phyloP scores from a whole-genome alignment of 1,284 basidiomycete species.

The Cutaneotrichosporon sp. region DNA sequence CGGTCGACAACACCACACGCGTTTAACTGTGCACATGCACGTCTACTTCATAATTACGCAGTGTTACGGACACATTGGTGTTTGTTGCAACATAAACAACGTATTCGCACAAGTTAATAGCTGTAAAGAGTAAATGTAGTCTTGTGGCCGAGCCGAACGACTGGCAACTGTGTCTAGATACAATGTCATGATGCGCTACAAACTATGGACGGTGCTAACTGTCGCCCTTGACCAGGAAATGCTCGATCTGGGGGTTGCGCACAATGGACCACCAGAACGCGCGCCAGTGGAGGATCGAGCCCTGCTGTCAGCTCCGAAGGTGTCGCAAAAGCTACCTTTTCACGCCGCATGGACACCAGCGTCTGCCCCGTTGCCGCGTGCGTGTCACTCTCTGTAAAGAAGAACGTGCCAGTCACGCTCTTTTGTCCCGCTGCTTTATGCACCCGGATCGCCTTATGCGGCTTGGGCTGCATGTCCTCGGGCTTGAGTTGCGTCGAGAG shows the following conservation, averaged over 20 bases:
- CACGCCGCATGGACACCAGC: constrained; percentile 36
- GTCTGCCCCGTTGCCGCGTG: constrained; percentile 31
- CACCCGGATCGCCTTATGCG: constrained; percentile 22
- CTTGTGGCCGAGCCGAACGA: too few species aligned
- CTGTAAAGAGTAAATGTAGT: too few species aligned
- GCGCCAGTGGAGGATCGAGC: constrained; percentile 44
- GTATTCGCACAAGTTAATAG: too few species aligned
- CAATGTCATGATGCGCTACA: too few species aligned
- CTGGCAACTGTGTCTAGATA: too few species aligned
- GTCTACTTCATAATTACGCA: too few species aligned
- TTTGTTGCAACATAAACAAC: too few species aligned
- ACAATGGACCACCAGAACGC: constrained; percentile 45
- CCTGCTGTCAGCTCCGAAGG: constrained; percentile 22
- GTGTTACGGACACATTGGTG: too few species aligned
- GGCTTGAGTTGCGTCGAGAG: constrained; percentile 13
- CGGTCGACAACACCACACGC: too few species aligned
- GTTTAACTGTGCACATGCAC: too few species aligned
- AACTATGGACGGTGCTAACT: not conserved
- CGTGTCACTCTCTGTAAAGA: constrained; percentile 28
- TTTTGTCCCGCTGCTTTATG: constrained; percentile 37
- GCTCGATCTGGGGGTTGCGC: constrained; percentile 31
- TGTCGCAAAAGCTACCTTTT: constrained; percentile 24
- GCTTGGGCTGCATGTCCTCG: constrained; percentile 22
- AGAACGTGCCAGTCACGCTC: constrained; percentile 33
- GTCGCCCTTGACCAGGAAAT: constrained; percentile 38